Conservation (phyloP, 495 filamentous ascomycete species). For the Neurospora hispaniola region DNA sequence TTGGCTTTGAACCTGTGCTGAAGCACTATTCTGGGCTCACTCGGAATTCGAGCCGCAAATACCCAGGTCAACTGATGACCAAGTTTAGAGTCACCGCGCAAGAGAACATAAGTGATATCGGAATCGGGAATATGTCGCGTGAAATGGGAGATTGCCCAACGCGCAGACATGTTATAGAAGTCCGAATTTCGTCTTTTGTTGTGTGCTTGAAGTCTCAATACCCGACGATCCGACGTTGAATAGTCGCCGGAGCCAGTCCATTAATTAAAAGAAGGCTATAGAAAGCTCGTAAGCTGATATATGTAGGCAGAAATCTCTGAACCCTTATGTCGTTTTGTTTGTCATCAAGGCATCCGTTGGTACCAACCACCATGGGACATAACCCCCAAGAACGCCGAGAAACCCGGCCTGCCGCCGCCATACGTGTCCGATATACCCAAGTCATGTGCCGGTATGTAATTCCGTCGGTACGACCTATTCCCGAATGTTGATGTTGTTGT, state of each 20-base stretch:
- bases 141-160: neutral
- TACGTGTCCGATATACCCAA: slow-evolving; percentile 17
- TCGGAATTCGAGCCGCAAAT: neutral
- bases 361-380: neutral
- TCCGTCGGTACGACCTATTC: neutral
- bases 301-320: neutral
- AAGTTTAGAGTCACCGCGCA: neutral
- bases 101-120: neutral
- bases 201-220: neutral
- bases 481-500: slow-evolving; percentile 11
- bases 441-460: slow-evolving; percentile 8
- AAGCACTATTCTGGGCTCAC: neutral
- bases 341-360: slow-evolving; percentile 9
- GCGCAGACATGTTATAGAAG: neutral
- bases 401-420: slow-evolving; percentile 3
- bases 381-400: slow-evolving; percentile 11
- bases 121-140: neutral
- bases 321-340: neutral
- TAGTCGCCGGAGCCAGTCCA: neutral
- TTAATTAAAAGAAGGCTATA: neutral
- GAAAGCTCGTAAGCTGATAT: neutral
- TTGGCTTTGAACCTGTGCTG: neutral
- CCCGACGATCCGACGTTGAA: neutral
- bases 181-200: neutral
- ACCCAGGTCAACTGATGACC: neutral